Conservation (phyloP, 2,329 filamentous ascomycete genomes). For the Macrophomina phaseolina region DNA sequence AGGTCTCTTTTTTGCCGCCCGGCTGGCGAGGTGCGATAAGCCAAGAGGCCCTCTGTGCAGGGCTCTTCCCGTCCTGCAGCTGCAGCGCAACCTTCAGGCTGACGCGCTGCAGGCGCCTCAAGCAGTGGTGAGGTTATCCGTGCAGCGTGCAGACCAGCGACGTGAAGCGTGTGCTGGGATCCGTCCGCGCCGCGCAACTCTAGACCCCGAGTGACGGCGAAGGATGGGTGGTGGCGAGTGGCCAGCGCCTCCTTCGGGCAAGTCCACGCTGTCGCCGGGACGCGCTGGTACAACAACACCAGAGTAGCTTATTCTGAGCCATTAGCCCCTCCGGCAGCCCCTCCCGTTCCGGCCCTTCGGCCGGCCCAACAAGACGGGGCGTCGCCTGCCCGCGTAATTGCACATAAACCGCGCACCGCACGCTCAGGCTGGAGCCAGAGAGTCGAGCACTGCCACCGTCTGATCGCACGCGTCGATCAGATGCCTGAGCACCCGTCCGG, state of each 20-base stretch:
- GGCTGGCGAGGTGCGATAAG: background rate
- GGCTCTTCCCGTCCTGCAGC: slow-evolving; percentile 13
- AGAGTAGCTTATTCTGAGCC: slow-evolving; percentile 11
- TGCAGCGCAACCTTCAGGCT: slow-evolving; percentile 12
- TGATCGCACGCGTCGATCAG: slow-evolving; percentile 16
- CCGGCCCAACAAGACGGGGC: slow-evolving; percentile 13
- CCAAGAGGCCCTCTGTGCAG: background rate
- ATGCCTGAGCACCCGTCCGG: slow-evolving; percentile 6
- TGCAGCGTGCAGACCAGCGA: background rate
- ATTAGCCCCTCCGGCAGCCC: slow-evolving; percentile 3
- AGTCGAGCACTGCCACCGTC: slow-evolving; percentile 18
- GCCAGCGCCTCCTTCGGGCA: slow-evolving; percentile 2
- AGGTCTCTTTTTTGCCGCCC: slow-evolving; percentile 3
- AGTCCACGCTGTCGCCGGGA: slow-evolving; percentile 2
- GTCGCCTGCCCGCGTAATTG: background rate
- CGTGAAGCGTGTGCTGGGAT: background rate
- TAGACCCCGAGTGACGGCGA: background rate
- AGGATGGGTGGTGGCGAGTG: slow-evolving; percentile 8
- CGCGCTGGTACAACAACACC: slow-evolving; percentile 18
- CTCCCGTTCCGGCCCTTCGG: slow-evolving; percentile 14
- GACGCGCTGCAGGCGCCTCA: slow-evolving; percentile 15
- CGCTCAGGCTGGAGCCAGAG: background rate
- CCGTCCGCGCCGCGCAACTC: background rate
- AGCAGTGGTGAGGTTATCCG: background rate
- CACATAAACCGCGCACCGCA: slow-evolving; percentile 21